Conservation (phyloP, 495 filamentous ascomycete genomes). For the Talaromyces trachyspermus region DNA sequence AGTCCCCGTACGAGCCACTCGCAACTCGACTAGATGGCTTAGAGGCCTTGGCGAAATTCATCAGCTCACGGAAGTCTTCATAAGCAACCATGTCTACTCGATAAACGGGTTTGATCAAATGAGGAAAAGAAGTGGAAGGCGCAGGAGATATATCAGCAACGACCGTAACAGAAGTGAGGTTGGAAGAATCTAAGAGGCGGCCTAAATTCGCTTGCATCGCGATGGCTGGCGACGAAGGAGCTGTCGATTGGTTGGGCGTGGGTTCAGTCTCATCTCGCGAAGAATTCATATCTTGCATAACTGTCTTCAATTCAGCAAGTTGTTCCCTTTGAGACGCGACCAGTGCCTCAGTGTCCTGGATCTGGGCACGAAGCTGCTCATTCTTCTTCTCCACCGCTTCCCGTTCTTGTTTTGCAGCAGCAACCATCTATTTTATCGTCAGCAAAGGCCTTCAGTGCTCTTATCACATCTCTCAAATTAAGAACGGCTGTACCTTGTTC, state of each 20-base stretch:
- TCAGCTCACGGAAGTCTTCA: constrained; percentile 74
- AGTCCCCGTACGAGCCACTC: constrained; percentile 62
- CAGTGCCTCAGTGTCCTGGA: constrained; percentile 79
- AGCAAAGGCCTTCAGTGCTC: constrained; percentile 21
- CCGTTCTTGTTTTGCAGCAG: constrained; percentile 62
- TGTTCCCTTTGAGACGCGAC: constrained; percentile 89
- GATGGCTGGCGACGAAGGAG: constrained; percentile 60
- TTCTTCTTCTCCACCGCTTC: constrained; percentile 71
- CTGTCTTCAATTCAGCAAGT: constrained; percentile 77
- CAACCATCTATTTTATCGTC: constrained; percentile 66
- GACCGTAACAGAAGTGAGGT: constrained; percentile 38
- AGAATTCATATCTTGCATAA: constrained; percentile 80
- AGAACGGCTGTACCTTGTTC: constrained; percentile 54
- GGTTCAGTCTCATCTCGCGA: constrained; percentile 61
- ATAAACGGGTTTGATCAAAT: constrained; percentile 73
- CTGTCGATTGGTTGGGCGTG: constrained; percentile 50
- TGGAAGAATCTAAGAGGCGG: constrained; percentile 34
- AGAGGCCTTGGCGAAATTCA: constrained; percentile 57
- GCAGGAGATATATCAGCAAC: constrained; percentile 60
- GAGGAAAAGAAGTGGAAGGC: constrained; percentile 76
- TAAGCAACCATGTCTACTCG: constrained; percentile 75
- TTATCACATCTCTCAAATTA: constrained; percentile 2
- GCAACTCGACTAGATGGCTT: constrained; percentile 54
- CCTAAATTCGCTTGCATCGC: constrained; percentile 22
- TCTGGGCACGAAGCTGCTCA: constrained; percentile 67